These are phyloP conservation scores for Monosporascus ibericus DNA, from an alignment of 2,329 filamentous ascomycete species.

Conservation along the genomic window DNA sequence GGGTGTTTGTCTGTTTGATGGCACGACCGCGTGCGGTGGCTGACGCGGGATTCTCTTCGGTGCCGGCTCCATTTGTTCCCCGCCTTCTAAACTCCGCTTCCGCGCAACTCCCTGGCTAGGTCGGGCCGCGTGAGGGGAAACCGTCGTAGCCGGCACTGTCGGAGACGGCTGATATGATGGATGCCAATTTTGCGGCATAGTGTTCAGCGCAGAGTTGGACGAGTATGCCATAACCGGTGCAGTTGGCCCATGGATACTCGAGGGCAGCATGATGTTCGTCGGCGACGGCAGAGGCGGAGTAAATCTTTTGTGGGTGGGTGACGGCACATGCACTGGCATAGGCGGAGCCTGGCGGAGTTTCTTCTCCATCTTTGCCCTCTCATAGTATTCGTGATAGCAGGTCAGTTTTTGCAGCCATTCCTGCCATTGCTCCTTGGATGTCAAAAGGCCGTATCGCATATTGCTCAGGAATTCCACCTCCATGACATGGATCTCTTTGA, in stretches of 20 bases:
- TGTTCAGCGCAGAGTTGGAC: conserved; percentile 28
- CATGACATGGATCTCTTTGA: conserved; percentile 97
- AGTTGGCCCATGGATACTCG: conserved; percentile 26
- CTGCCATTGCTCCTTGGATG: conserved; percentile 79
- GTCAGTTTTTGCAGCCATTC: conserved; percentile 79
- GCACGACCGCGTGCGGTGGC: conserved; percentile 17
- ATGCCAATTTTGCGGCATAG: conserved; percentile 31
- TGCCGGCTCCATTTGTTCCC: conserved; percentile 45
- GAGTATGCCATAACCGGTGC: conserved; percentile 35
- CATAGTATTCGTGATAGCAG: conserved; percentile 78
- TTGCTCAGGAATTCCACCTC: conserved; percentile 99
- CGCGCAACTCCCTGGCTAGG: conserved; percentile 35
- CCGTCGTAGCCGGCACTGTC: conserved; percentile 25
- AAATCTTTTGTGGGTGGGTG: conserved; percentile 32
- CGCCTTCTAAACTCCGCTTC: conserved; percentile 47
- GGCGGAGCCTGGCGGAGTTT: conserved; percentile 23
- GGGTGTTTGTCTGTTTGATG: conserved; percentile 16
- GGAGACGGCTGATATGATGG: conserved; percentile 31
- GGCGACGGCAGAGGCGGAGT: conserved; percentile 46
- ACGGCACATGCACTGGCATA: conserved; percentile 31
- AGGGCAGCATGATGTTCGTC: conserved; percentile 28
- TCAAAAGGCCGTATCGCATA: conserved; percentile 89
- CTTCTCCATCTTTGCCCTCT: conserved; percentile 50
- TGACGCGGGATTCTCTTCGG: conserved; percentile 42
- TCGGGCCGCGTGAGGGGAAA: conserved; percentile 45